Evolutionary conservation across 345 rosid genomes (phyloP), one percentile per base, ranked within the genome.

Genomic region (Gossypium ekmanianum): DNA sequence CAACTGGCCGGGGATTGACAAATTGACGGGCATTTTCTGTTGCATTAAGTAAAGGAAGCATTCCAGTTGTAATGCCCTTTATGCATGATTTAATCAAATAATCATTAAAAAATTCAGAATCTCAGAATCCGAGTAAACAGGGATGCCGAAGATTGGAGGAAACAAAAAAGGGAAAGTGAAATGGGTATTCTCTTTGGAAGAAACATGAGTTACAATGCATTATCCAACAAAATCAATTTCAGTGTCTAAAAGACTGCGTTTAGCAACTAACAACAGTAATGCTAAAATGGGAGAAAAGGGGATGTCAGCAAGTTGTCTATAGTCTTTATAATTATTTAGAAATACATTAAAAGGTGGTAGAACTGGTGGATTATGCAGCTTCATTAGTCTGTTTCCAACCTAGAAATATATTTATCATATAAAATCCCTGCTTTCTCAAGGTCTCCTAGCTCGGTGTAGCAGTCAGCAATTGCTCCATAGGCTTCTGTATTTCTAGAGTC

Each of bases 401-500:
- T 84, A 34, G 94, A 80, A 73, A 94, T 94, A 59, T 92, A 92
- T 9, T 85, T 76, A 79, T 94, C 98, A 52, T 92, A 94, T 81
- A 88, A 92, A 26, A 79, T 86, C 14, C 91, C 97, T 0, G 98
- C 97, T 78, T 78, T 85, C 87, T 94, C 98, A 7, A 94, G 94
- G 39, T 94, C 98, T 14, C 97, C 97, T 0, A 94, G 87, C 80
- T 94, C 97, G 11, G 98, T 94, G 76, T 94, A 88, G 68, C 97
- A 92, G 71, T 94, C 98, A 0, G 98, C 98, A 54, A 92, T 94
- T 27, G 97, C 98, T 29, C 98, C 98, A 44, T 85, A 94, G 3
- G 98, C 98, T 80, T 94, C 97, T 8, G 98, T 92, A 80, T 81
- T 88, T 12, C 98, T 97, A 29, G 98, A 92, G 65, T 84, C 90